Evolutionary conservation across 371 early-diverging fungal species (phyloP).

Genomic region (Mucor indicus): DNA sequence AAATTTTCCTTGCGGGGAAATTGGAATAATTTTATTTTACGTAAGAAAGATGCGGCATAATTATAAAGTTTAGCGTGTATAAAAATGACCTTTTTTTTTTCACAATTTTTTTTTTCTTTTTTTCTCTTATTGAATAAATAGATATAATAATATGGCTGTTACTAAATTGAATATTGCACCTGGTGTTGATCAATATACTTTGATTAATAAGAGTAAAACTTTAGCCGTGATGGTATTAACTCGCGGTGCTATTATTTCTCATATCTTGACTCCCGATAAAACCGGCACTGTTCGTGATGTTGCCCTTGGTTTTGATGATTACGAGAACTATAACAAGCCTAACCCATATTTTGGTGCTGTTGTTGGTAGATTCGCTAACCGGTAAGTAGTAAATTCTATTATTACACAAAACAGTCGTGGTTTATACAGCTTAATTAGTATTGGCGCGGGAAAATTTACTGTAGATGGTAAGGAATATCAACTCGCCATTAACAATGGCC

Average conservation of each 20-base stretch:
- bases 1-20: too few relatives aligned
- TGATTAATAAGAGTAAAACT: slow-evolving; percentile 42
- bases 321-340: slow-evolving; percentile 36
- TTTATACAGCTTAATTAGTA: too few relatives aligned
- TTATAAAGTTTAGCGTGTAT: too few relatives aligned
- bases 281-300: slow-evolving; percentile 41
- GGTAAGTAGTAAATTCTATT: slow-evolving; percentile 18
- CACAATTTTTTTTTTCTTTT: not conserved
- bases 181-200: slow-evolving; percentile 44
- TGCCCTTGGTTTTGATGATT: slow-evolving; percentile 44
- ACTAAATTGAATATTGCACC: slow-evolving; percentile 23
- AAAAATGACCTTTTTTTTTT: not conserved
- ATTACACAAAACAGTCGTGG: not conserved
- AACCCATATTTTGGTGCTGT: slow-evolving; percentile 49
- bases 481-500: slow-evolving; percentile 36
- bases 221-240: slow-evolving; percentile 48
- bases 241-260: slow-evolving; percentile 42
- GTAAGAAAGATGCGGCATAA: too few relatives aligned
- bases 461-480: slow-evolving; percentile 34
- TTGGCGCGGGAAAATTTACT: slow-evolving; percentile 42
- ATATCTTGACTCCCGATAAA: slow-evolving; percentile 47
- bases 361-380: slow-evolving; percentile 50
- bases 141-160: slow-evolving; percentile 11
- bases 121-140: not conserved
- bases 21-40: too few relatives aligned